Evolutionary conservation across 2,329 filamentous ascomycete genomes (phyloP).

Genomic region (Talaromyces sp.): DNA sequence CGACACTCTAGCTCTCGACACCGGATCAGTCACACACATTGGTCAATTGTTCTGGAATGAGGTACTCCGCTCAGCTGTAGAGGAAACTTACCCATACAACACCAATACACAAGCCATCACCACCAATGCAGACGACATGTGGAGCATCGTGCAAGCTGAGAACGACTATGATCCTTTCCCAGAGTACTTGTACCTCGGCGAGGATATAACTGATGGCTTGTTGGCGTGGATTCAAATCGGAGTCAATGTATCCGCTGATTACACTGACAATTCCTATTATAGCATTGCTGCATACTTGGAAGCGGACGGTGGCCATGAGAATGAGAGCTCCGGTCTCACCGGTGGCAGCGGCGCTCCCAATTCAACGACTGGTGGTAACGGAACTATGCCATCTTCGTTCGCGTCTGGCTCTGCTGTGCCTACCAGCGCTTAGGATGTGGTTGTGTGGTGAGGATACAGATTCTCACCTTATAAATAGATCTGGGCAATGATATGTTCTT

Average conservation of each 20-base stretch:
- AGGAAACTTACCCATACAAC: conserved; percentile 38
- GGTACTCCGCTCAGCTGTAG: conserved; percentile 43
- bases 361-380: background rate
- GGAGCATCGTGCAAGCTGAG: conserved; percentile 41
- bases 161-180: conserved; percentile 51
- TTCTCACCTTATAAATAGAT: background rate
- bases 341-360: background rate
- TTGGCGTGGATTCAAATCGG: conserved; percentile 51
- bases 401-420: background rate
- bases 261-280: conserved; percentile 25
- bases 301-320: conserved; percentile 24
- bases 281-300: conserved; percentile 25
- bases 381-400: background rate
- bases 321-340: conserved; percentile 4
- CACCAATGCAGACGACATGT: conserved; percentile 43
- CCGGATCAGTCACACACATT: conserved; percentile 41
- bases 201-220: conserved; percentile 45
- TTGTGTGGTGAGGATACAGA: background rate
- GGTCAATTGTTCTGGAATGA: conserved; percentile 52
- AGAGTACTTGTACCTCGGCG: conserved; percentile 53
- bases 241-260: conserved; percentile 40
- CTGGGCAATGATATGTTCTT: background rate
- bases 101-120: conserved; percentile 29
- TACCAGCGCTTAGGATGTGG: background rate
- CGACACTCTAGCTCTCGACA: conserved; percentile 37